phyloP scores from a whole-genome alignment of 768 basidiomycete species.

The Mycena leptocephala region DNA sequence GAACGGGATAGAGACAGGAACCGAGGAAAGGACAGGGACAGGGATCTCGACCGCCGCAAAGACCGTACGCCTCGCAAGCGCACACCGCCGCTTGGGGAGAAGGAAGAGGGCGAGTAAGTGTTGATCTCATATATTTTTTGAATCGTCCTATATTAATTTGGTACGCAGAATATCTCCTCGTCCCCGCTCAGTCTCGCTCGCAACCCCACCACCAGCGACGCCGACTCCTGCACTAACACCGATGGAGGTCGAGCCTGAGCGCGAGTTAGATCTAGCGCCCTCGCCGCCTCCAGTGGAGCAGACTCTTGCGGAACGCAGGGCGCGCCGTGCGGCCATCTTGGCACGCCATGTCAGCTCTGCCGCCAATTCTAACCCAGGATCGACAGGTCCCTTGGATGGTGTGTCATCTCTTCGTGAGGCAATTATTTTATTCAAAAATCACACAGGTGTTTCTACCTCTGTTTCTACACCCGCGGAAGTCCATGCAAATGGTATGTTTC shows the following conservation, averaged over 20 bases:
- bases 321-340: conserved; percentile 83
- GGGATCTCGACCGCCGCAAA: conserved; percentile 41
- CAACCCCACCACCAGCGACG: conserved; percentile 42
- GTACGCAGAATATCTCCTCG: conserved; percentile 77
- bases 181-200: conserved; percentile 46
- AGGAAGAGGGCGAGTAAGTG: conserved; percentile 96
- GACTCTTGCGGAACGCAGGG: conserved; percentile 78
- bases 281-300: conserved; percentile 75
- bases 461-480: conserved; percentile 6
- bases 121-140: conserved; percentile 37
- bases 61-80: conserved; percentile 37
- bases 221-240: conserved; percentile 43
- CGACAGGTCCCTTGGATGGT: conserved; percentile 80
- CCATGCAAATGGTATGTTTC: conserved; percentile 3
- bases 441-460: conserved; percentile 6
- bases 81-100: conserved; percentile 62
- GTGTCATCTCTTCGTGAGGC: neutral
- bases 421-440: neutral
- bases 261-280: conserved; percentile 71
- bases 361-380: conserved; percentile 71
- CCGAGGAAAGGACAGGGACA: conserved; percentile 46
- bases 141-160: conserved; percentile 14
- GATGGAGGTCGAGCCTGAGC: conserved; percentile 58
- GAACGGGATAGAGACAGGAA: conserved; percentile 30
- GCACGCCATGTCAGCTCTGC: conserved; percentile 67